Percentiles rank a stretch among this genome's conserved stretches.
Evolutionary conservation across 768 basidiomycete genomes (phyloP).

Genomic region (Clitopilus hobsonii): DNA sequence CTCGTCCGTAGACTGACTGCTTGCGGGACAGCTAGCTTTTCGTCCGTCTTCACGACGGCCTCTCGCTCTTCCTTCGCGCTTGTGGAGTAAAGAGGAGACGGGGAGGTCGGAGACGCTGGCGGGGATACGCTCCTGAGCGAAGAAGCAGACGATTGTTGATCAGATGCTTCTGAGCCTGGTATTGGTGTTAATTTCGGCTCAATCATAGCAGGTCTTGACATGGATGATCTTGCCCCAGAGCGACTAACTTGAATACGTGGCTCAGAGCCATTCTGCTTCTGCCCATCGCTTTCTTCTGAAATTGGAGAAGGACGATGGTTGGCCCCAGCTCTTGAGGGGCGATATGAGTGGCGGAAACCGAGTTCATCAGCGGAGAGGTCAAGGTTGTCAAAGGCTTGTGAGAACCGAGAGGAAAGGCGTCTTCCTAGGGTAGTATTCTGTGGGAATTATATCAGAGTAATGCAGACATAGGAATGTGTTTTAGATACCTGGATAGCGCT

Average conservation of each 20-base stretch:
- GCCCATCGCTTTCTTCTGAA: conserved; percentile 2
- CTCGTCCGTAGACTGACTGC: conserved; percentile 44
- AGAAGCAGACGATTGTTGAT: conserved; percentile 44
- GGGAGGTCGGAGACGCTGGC: conserved; percentile 23
- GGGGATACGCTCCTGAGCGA: conserved; percentile 35
- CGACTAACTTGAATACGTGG: conserved; percentile 16
- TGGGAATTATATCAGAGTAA: conserved; percentile 1
- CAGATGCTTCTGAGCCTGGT: conserved; percentile 64
- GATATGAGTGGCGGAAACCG: background rate
- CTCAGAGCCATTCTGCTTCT: conserved; percentile 26
- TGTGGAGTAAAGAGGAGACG: no score
- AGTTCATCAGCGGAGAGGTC: background rate
- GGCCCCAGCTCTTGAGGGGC: conserved; percentile 4
- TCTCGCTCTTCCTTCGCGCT: conserved; percentile 23
- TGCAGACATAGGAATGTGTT: conserved; percentile 5
- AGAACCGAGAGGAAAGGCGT: conserved; percentile 55
- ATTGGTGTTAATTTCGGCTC: conserved; percentile 55
- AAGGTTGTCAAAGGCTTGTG: conserved; percentile 24
- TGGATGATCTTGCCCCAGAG: conserved; percentile 15
- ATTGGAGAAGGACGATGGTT: conserved; percentile 13
- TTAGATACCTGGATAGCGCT: conserved; percentile 71
- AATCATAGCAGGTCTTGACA: conserved; percentile 21
- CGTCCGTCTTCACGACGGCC: conserved; percentile 25
- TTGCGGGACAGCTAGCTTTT: conserved; percentile 20
- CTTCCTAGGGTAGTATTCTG: conserved; percentile 74